Conservation (phyloP, 2,329 filamentous ascomycete genomes). For the Ophiostoma sp. region DNA sequence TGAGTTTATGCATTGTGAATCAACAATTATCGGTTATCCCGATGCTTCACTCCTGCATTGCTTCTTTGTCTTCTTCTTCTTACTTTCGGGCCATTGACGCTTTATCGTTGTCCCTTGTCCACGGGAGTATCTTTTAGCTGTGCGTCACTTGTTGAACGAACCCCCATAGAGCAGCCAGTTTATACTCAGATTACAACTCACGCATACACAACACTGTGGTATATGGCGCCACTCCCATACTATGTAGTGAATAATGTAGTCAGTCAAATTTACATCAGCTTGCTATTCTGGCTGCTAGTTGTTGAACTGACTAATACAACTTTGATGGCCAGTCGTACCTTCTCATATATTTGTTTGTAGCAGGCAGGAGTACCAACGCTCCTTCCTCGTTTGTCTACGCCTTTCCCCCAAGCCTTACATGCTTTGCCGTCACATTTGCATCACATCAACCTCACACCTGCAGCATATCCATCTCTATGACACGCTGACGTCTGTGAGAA, state of each 20-base stretch:
- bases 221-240: background rate
- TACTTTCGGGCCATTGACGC: too few relatives aligned
- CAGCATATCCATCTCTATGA: background rate
- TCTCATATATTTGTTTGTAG: background rate
- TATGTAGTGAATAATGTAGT: background rate
- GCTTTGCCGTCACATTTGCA: background rate
- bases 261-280: background rate
- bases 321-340: background rate
- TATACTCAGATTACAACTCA: background rate
- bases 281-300: background rate
- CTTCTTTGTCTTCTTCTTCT: too few relatives aligned
- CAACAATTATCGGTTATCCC: too few relatives aligned
- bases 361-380: background rate
- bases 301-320: background rate
- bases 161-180: background rate
- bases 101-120: too few relatives aligned
- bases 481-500: background rate
- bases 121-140: background rate
- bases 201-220: background rate
- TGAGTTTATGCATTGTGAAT: background rate
- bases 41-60: too few relatives aligned
- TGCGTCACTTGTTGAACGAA: background rate
- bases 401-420: background rate
- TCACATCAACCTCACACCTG: background rate
- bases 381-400: background rate